Base-by-base conservation (phyloP, 1,284 basidiomycete species). In the Singerocomus inundabilis region DNA sequence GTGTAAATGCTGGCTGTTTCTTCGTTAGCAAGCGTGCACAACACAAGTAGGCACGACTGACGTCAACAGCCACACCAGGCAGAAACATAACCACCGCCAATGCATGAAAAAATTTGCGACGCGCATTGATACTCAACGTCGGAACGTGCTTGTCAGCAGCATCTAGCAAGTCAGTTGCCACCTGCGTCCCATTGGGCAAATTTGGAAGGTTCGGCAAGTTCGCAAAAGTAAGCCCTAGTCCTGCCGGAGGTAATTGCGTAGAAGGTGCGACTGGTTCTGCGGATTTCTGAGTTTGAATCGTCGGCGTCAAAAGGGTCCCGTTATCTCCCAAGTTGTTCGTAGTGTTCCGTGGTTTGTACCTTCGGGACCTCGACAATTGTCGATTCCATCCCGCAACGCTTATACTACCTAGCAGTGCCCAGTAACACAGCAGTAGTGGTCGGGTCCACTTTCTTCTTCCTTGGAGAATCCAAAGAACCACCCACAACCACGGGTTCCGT, bases 71-170 rank as follows among this genome's bases (percentile, higher is more conserved):
- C 46, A 99, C 85, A 0, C 94, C 95, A 5, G 97, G 97, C 36
- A 97, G 73, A 66, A 99, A 98, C 89, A 99, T 95, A 32, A 93
- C 77, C 44, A 98, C 93, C 1, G 96, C 93, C 31, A 99, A 76
- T 13, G 85, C 92, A 72, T 99, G 97, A 73, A 99, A 99, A 70
- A 91, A 98, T 71, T 99, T 99, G 49, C 97, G 80, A 48, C 96
- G 79, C n/a, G 91, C 92, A 67, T 99, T 99, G 54, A 98, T 74
- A 37, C 88, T 85, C 51, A 99, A 72, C 21, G 88, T 91, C n/a
- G 92, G 91, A 51, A 94, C 86, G 52, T 82, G 83, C 69, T 91
- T 91, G 69, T 93, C 88, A 3, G 91, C 91, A 30, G 88, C 90
- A 63, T 93, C 89, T 61, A 94, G 73, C 59, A 91, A 73, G 59